These are phyloP conservation scores for Trifolium fragiferum DNA, from an alignment of 306 rosid species.

Conservation along the genomic window DNA sequence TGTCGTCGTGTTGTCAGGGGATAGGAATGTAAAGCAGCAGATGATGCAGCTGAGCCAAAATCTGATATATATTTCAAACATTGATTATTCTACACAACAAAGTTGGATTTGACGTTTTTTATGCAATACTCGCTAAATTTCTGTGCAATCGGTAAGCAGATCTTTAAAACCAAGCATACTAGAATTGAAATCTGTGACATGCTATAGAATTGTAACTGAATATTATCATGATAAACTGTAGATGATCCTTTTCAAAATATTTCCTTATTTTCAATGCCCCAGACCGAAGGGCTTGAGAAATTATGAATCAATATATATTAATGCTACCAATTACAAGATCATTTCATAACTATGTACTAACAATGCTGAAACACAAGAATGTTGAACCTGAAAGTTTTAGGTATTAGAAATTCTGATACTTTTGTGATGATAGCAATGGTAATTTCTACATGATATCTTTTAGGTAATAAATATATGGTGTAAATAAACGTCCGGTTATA, in stretches of 20 bases:
- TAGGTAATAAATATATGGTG: no score
- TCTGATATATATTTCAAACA: constrained; percentile 54
- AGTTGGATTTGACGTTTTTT: constrained; percentile 8
- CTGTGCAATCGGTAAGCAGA: not conserved
- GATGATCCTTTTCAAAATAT: no score
- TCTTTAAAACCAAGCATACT: not conserved
- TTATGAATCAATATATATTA: no score
- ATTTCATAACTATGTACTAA: no score
- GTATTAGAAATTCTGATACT: not conserved
- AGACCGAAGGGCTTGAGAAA: no score
- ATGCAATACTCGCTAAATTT: constrained; percentile 29
- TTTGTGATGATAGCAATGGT: constrained; percentile 19
- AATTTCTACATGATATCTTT: not conserved
- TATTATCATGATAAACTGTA: no score
- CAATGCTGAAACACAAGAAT: no score
- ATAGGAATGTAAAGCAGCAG: constrained; percentile 53
- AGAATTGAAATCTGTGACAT: not conserved
- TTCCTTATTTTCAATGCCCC: no score
- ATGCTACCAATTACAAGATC: no score
- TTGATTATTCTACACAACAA: constrained; percentile 17
- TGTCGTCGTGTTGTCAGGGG: constrained; percentile 66
- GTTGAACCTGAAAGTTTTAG: not conserved
- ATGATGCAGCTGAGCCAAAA: constrained; percentile 50
- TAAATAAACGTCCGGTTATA: not conserved
- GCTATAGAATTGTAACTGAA: no score